Percentiles rank a stretch among this genome's conserved stretches.
phyloP scores from a whole-genome alignment of 306 rosid genomes.

The Pyrus betulifolia region DNA sequence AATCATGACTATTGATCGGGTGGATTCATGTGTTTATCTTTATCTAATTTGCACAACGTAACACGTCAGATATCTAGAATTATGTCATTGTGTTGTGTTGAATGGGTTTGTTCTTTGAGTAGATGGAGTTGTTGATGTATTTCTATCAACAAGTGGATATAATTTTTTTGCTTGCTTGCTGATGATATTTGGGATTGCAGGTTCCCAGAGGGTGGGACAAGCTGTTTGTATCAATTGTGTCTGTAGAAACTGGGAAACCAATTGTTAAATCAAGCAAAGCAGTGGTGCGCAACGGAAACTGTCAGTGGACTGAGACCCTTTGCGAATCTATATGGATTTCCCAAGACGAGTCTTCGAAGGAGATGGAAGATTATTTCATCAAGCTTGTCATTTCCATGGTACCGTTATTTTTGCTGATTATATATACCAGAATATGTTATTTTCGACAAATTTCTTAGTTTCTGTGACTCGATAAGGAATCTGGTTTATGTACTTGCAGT shows the following conservation, averaged over 20 bases:
- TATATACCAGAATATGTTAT: neutral
- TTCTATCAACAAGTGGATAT: neutral
- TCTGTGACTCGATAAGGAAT: neutral
- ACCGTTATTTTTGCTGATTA: neutral
- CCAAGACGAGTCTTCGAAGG: slow-evolving; percentile 25
- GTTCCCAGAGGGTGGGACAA: slow-evolving; percentile 52
- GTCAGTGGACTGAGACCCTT: slow-evolving; percentile 40
- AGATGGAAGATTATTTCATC: slow-evolving; percentile 31
- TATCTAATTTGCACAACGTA: neutral
- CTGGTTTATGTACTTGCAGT: neutral
- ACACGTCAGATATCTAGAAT: neutral
- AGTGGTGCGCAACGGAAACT: slow-evolving; percentile 31
- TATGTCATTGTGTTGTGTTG: neutral
- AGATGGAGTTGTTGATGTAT: neutral
- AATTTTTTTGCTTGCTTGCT: neutral
- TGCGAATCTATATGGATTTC: slow-evolving; percentile 30
- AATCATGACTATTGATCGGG: neutral
- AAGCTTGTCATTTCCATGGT: slow-evolving; percentile 45
- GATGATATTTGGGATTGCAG: slow-evolving; percentile 11
- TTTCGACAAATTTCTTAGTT: neutral
- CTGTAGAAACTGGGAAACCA: slow-evolving; percentile 32
- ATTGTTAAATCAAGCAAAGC: slow-evolving; percentile 30
- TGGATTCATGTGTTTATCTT: neutral
- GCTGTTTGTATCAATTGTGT: slow-evolving; percentile 30
- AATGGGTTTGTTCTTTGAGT: neutral